Base-by-base conservation (phyloP, 2,329 filamentous ascomycete species). In the Colletotrichum sp. region DNA sequence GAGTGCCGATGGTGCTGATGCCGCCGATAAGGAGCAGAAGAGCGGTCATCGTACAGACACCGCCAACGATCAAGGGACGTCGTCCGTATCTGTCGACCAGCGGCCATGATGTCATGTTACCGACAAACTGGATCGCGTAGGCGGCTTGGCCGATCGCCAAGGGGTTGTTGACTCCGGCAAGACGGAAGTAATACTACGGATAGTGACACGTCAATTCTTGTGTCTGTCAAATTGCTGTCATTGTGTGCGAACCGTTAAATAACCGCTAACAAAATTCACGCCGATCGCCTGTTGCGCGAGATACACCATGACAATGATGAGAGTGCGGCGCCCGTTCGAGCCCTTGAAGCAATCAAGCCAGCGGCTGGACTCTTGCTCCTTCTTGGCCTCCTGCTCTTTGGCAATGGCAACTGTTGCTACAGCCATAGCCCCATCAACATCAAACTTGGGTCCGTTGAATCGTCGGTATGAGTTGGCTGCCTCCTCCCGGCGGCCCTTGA, bases 281-380 rank as follows among this genome's bases (percentile, higher is more conserved):
- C 81, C 81, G 32, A 82, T 80, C 21, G 79, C 78, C 55, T 82
- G 81, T 70, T 83, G 81, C 0, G 81, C 78, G 3, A 82, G 77
- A 43, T 83, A 83, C 30, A 82, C 80, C 81, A 83, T 82, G 65
- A 79, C 76, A 18, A 83, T 80, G 16, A 83, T 81, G 16, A 78
- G 76, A 12, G 80, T 82, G n/a, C 81, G 75, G 26, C 81, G 78
- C 5, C 78, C 76, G 70, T 82, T 80, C 10, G 77, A 77, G 9
- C 81, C 81, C 60, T 70, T 77, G 76, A 82, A 82, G 32, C 80
- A 82, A 21, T 82, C 80, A 9, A 81, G n/a, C 79, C 79, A 82
- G 18, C 68, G 74, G 38, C 73, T 77, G 3, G 65, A 60, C 48
- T 78, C 70, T 28, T 78, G 78, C 10, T 78, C 71, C n/a, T 80